Base-by-base conservation (phyloP, 2,329 filamentous ascomycete species). In the Penicillium paneum region DNA sequence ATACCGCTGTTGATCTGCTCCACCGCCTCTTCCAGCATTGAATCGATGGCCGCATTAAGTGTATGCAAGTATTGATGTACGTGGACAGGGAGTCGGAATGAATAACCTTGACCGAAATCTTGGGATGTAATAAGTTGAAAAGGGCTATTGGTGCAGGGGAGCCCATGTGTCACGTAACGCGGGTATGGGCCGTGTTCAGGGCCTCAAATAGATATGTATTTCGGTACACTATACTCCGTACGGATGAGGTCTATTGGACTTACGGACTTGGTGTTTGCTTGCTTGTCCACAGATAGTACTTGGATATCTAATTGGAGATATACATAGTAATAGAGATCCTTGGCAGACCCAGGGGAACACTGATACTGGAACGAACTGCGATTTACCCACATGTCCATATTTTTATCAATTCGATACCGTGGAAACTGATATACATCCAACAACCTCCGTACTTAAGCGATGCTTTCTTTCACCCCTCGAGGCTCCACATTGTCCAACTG, bases 21-120 rank as follows among this genome's bases (percentile, higher is more conserved):
- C 58, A 61, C 59, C 59, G 55, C 60, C 53, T 54, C 5, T 61
- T 58, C 35, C 12, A 24, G 24, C 24, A 29, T 24, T 26, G 3
- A 17, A 8, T 40, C 5, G 8, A 17, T 12, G 39, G 19, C n/a
- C 19, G 26, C 21, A 40, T 40, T 40, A 17, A 10, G n/a, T 42
- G 3, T 17, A 39, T 40, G 12, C 26, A 39, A 21, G 47, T 28
- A 29, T 26, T 17, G 6, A 41, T 50, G 54, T 50, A 21, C 15
- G 17, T 19, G 8, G 34, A 31, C 26, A 42, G 38, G 38, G 40
- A 44, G 17, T 19, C 39, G 47, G 42, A 55, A 51, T 29, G 52
- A 40, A 59, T 61, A 57, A 56, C 50, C 57, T 59, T 59, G 53
- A 38, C 49, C 52, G 39, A 47, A 31, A 44, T 42, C 12, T 38